Conservation (phyloP, 768 basidiomycete species). For the Boletellus ananas region DNA sequence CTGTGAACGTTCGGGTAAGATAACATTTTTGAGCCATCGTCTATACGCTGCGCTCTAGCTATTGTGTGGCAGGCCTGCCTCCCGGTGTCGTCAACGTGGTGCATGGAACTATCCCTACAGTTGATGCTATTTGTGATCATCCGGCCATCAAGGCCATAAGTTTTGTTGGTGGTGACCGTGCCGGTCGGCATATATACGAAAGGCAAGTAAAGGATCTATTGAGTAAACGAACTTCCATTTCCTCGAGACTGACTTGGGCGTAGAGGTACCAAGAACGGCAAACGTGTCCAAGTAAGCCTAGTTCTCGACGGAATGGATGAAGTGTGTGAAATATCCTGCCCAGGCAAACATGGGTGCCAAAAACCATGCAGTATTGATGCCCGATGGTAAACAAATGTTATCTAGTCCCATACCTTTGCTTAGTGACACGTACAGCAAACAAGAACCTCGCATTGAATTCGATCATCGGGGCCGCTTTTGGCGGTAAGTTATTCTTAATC, state of each 20-base stretch:
- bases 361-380: slow-evolving; percentile 92
- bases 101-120: slow-evolving; percentile 85
- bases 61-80: slow-evolving; percentile 54
- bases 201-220: slow-evolving; percentile 40
- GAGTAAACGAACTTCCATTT: slow-evolving; percentile 1
- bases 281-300: slow-evolving; percentile 71
- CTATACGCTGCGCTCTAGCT: background rate
- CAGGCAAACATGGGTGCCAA: slow-evolving; percentile 91
- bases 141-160: slow-evolving; percentile 90
- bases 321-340: slow-evolving; percentile 1
- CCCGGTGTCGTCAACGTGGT: slow-evolving; percentile 88
- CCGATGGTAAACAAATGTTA: slow-evolving; percentile 61
- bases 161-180: slow-evolving; percentile 92
- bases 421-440: slow-evolving; percentile 55
- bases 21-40: background rate
- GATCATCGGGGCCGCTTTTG: slow-evolving; percentile 90
- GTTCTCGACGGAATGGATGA: background rate
- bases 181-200: slow-evolving; percentile 92
- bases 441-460: slow-evolving; percentile 90
- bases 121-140: slow-evolving; percentile 92
- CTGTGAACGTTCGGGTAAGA: slow-evolving; percentile 72
- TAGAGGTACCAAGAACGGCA: slow-evolving; percentile 82
- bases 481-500: slow-evolving; percentile 46
- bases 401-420: background rate
- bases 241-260: slow-evolving; percentile 4